phyloP scores from a whole-genome alignment of 2,329 filamentous ascomycete genomes.

The Colletotrichum sp. region DNA sequence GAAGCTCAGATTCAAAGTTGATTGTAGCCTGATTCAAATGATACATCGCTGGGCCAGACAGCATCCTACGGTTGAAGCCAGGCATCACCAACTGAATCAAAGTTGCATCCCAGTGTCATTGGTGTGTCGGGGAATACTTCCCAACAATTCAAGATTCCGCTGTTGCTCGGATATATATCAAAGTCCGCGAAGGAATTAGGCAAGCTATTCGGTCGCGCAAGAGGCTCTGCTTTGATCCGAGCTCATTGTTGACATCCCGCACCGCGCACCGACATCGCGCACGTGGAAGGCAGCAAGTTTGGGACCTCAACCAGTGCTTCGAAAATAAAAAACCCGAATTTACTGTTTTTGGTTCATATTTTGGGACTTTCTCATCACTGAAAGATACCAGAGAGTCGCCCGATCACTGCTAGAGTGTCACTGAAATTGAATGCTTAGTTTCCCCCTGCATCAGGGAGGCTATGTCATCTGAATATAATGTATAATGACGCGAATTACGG shows the following conservation, averaged over 20 bases:
- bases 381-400: fast-evolving
- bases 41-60: not conserved
- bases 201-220: not conserved
- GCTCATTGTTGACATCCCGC: not conserved
- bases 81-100: not conserved
- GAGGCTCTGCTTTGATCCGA: not conserved
- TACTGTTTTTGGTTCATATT: not conserved
- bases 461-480: not conserved
- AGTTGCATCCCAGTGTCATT: not conserved
- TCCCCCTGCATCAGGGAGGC: not conserved
- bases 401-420: fast-evolving
- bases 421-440: fast-evolving
- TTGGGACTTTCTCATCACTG: not conserved
- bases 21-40: not conserved
- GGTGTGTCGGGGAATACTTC: fast-evolving
- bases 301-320: fast-evolving
- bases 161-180: not conserved
- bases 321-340: not conserved
- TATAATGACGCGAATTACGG: not conserved
- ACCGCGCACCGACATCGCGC: not conserved
- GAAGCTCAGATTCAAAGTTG: fast-evolving
- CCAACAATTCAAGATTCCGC: not conserved
- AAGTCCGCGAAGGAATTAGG: not conserved
- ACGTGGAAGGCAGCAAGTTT: not conserved
- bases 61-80: not conserved